A percentile compares a stretch with the other conserved stretches of the same genome.
These are phyloP conservation scores for Naganishia kalamii DNA, from an alignment of 768 basidiomycete species.

Conservation along the genomic window DNA sequence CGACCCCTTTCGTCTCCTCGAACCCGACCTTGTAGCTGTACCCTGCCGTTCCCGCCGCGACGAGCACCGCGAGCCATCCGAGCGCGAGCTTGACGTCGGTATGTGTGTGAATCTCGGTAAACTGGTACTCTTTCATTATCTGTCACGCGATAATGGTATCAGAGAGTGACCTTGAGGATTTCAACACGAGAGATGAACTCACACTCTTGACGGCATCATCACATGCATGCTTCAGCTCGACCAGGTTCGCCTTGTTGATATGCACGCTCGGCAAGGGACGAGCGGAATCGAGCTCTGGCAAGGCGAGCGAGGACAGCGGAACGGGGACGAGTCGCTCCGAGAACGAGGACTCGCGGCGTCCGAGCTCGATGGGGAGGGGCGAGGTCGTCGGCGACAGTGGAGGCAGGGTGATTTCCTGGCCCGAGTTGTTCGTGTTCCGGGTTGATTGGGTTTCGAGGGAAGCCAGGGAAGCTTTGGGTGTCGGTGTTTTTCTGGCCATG, in stretches of 20 bases:
- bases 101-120: slow-evolving; percentile 20
- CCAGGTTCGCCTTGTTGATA: slow-evolving; percentile 54
- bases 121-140: slow-evolving; percentile 20
- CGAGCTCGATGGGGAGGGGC: neutral
- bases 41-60: slow-evolving; percentile 15
- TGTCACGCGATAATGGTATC: neutral
- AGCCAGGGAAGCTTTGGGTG: neutral
- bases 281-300: neutral
- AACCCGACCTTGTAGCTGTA: slow-evolving; percentile 56
- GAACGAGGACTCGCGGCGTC: neutral
- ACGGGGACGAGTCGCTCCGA: neutral
- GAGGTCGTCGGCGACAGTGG: neutral
- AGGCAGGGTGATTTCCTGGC: too few species aligned
- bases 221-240: slow-evolving; percentile 55
- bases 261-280: slow-evolving; percentile 47
- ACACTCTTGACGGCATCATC: slow-evolving; percentile 90
- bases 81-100: slow-evolving; percentile 22
- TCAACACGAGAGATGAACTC: slow-evolving; percentile 33
- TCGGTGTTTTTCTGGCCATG: neutral
- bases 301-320: neutral
- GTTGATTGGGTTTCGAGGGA: neutral
- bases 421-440: neutral
- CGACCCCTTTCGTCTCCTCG: slow-evolving; percentile 72
- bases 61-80: slow-evolving; percentile 20
- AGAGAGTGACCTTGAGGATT: too few species aligned